Base-by-base conservation (phyloP, 805 yeast genomes). In the Allodekkera sacchari region DNA sequence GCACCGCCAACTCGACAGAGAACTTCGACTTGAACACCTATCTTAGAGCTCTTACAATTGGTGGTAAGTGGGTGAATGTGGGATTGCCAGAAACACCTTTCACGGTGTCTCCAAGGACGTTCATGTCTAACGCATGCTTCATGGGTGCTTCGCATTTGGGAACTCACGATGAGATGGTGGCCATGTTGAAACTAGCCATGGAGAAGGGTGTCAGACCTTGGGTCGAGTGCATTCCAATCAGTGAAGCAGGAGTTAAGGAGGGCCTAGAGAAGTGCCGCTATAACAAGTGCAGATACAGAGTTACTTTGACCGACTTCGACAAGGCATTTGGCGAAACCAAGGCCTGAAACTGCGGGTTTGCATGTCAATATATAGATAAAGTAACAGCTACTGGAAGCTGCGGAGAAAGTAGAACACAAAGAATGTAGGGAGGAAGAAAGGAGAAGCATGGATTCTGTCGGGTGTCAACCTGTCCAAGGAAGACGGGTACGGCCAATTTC, bases 181-280 rank as follows among this genome's bases (percentile, higher is more conserved):
- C 77, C 42, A 69, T 83, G 75, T 64, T 83, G 44, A 61, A 74
- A 27, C 50, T 82, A 39, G 82, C 87, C 14, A 72, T 70, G 14
- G 65, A 74, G 43, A 64, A 76, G 44, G 56, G 64, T 25, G 63
- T 80, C 47, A 63, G 59, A 35, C 75, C 83, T 15, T 76, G 82
- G 79, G 65, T 71, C 32, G 84, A 79, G 57, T 60, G 63, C 18
- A 57, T 79, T 30, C 71, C 73, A 18, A 64, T 77, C 42, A 55
- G 60, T 32, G 76, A 63, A 42, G 69, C 57, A 27, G 70, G 69
- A 44, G 72, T 74, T 30, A 61, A 66, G 22, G 59, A 66, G 43
- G 83, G 75, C 3, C 64, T 78, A 51, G 64, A 66, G 26, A 69
- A 73, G 50, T 63, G 73, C 34, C 64, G 67, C 35, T 38, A 55